Base-by-base conservation (phyloP, 2,329 filamentous ascomycete genomes). In the Neofusicoccum cordaticola region DNA sequence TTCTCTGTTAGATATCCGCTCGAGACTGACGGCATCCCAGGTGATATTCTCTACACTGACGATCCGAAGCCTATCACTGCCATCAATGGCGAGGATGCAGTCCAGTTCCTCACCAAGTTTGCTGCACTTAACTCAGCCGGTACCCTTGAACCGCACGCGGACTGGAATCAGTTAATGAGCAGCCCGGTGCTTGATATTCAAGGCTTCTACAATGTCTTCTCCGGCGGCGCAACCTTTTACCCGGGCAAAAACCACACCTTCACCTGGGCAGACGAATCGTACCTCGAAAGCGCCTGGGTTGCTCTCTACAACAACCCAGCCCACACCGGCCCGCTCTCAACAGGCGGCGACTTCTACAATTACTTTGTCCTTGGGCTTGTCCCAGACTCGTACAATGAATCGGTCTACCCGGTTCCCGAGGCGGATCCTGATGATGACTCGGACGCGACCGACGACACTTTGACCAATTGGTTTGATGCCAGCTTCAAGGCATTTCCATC, bases 321-420 rank as follows among this genome's bases (percentile, higher is more conserved):
- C 9, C 39, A 67, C 7, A 66, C 67, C 15, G 67, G 66, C 3
- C 75, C 77, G 1, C 66, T 81, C 1, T 74, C 72, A 3, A 81
- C 77, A 2, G 77, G 73, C 0, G 78, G 77, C 1, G 79, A 81
- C 65, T 79, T 80, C 60, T 82, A 79, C 70, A 79, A 81, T 64
- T 80, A 76, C 68, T 81, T 81, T 39, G 79, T 81, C 1, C 69
- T 77, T 1, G 71, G 71, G 1, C 41, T 71, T 0, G n/a, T 71
- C 1, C 73, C 73, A 3, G 70, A 58, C 1, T 67, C 63, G 2
- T 73, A 53, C 47, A 42, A 70, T 11, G 52, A 39, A 22, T 17
- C 19, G 8, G 22, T 15, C 8, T 42, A 42, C n/a, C 4, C 35
- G 8, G 13, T 11, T 12, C 13, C 45, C 4, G 45, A 27, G 6